A percentile compares a stretch with the other conserved stretches of the same genome.
Evolutionary conservation across 2,329 filamentous ascomycete genomes (phyloP).

Genomic region (Daldinia eschscholtzii): DNA sequence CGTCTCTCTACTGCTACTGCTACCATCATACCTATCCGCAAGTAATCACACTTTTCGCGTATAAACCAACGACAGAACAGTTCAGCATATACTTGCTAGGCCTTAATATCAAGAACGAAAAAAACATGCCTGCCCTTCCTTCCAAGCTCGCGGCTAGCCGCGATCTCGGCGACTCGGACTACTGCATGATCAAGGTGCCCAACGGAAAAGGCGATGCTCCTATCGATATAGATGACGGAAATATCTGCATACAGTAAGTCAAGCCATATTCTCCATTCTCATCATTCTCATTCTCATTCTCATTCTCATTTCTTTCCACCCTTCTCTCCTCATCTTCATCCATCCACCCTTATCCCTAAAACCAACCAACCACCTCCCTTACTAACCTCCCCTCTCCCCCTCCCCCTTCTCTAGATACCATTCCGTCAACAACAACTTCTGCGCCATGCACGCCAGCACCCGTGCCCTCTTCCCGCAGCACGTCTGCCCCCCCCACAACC

Average conservation of each 20-base stretch:
- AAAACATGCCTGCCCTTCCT: neutral
- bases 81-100: neutral
- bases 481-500: neutral
- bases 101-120: neutral
- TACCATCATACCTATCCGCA: neutral
- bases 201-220: neutral
- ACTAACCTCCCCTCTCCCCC: neutral
- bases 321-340: too few species aligned
- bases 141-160: neutral
- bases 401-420: conserved; percentile 11
- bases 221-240: neutral
- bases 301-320: neutral
- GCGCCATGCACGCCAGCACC: conserved; percentile 2
- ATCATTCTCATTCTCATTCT: neutral
- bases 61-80: neutral
- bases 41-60: neutral
- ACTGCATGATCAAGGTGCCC: conserved; percentile 20
- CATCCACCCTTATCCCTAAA: too few species aligned
- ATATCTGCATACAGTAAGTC: conserved; percentile 15
- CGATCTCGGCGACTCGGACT: neutral
- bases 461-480: neutral
- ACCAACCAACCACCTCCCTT: too few species aligned
- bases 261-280: neutral
- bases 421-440: conserved; percentile 22
- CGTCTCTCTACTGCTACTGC: neutral